Evolutionary conservation across 176 grass and related monocot genomes (phyloP), one percentile per base, ranked within the genome.

Genomic region (Stipa capillata): DNA sequence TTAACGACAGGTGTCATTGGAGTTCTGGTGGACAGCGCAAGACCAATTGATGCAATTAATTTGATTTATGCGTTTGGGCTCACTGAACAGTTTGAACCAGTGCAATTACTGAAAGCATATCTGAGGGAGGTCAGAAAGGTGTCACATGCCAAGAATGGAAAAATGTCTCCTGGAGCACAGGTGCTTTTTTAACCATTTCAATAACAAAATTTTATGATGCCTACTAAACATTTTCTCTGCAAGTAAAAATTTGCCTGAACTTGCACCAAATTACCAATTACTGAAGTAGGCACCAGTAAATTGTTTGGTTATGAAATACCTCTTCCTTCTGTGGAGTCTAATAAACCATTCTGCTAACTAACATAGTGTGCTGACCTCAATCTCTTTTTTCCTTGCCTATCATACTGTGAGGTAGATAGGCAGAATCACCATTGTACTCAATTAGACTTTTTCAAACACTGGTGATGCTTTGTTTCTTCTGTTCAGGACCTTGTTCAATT

Each of bases 31-130:
- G 82, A 90, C 62, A 90, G 78, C 56, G 91, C 87, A 78, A 90
- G 89, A 71, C 87, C 89, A 74, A 97, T 92, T 70, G 94, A 94
- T 81, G 91, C 89, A 49, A 84, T 97, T 79, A 94, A 97, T 80
- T 67, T 92, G 60, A 82, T 89, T 66, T 90, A 85, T 69, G 91
- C 83, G 34, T 97, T 97, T 66, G 85, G 78, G 72, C 82, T 97
- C 48, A 94, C 87, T 32, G 91, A 85, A 56, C 79, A 94, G 80
- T 97, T 92, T 64, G 79, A 90, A 43, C 89, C 89, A 25, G 91
- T 90, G 47, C 89, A 90, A 57, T 84, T 94, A 76, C 91, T 92
- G 57, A 97, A 92, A 90, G 64, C 91, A 59, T 90, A 86, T 79
- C 75, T 97, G 61, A 97, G 87, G 76, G 91, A 97, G 75, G 83